Evolutionary conservation across 768 basidiomycete species (phyloP), one percentile per base, ranked within the genome.

Genomic region (Russula virescens): DNA sequence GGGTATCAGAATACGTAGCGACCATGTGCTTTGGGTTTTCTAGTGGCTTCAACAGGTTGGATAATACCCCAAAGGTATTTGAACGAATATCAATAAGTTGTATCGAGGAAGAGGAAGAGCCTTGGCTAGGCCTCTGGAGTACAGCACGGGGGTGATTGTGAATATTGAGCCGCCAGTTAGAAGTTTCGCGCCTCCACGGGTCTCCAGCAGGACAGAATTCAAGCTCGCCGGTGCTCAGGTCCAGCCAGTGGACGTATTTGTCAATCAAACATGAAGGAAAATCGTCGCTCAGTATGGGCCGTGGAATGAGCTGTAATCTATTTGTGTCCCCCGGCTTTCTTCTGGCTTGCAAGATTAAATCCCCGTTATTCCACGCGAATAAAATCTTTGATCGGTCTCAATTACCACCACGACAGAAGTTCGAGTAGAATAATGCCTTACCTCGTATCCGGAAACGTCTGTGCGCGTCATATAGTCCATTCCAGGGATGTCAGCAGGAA

Each of bases 221-320:
- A 16, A 78, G 61, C 13, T 56, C 55, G 23, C 48, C 28, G 23
- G 48, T 45, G 43, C 53, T 48, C 35, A 74, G 21, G 42, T 73
- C 54, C 53, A 78, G 65, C 77, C 77, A 78, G 64, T 77, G 77
- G 6, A 65, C 60, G 53, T 73, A 68, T 19, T 74, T 67, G 2
- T 69, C 64, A 14, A 73, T 62, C 19, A 78, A 69, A 14, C 68
- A 42, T 21, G 16, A 45, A 8, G 77, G 77, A 8, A 77, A 63
- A 62, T 77, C 76, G 13, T 55, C 62, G 2, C 25, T 75, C 64
- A 46, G 67, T 42, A 1, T 58, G 25, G 47, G 68, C 16, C 49
- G 70, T 7, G 77, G 78, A 58, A 80, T 70, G 9, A 77, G 66
- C 56, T 79, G 57, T 14, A 60, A 26, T 2, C 38, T 31, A 42